phyloP scores from a whole-genome alignment of 2,329 filamentous ascomycete genomes.

The Cladorrhinum sp. region DNA sequence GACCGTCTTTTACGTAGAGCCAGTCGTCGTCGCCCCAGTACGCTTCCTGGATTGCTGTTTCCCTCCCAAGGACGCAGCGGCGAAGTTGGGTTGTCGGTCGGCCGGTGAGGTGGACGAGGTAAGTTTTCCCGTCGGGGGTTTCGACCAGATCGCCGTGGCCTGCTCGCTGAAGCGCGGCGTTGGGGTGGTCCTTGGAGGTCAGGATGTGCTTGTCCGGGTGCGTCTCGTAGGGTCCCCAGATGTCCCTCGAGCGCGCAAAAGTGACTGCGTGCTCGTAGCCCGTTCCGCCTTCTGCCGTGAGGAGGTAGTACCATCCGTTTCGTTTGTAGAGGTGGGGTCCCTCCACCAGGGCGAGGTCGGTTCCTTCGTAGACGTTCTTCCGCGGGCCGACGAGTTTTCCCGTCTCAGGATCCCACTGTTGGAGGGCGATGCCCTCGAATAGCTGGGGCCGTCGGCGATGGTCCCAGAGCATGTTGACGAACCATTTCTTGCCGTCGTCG shows the following conservation, averaged over 20 bases:
- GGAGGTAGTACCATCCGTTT: constrained; percentile 57
- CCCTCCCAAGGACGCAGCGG: constrained; percentile 52
- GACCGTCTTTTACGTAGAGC: constrained; percentile 59
- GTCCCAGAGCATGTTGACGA: constrained; percentile 56
- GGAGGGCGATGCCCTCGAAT: constrained; percentile 57
- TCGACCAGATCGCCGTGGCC: constrained; percentile 55
- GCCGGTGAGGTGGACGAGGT: constrained; percentile 52
- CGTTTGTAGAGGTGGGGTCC: constrained; percentile 58
- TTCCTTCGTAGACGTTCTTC: constrained; percentile 55
- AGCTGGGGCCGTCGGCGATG: constrained; percentile 46
- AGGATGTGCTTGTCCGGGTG: constrained; percentile 58
- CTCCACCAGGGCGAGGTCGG: constrained; percentile 53
- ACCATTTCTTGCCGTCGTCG: constrained; percentile 53
- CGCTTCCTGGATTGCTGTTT: constrained; percentile 57
- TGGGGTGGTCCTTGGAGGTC: constrained; percentile 49
- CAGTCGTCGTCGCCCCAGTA: constrained; percentile 59
- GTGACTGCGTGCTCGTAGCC: constrained; percentile 61
- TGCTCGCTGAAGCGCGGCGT: constrained; percentile 48
- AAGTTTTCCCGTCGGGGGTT: constrained; percentile 50
- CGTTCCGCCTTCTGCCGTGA: constrained; percentile 60
- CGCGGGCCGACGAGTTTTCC: constrained; percentile 53
- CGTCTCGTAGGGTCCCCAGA: constrained; percentile 61
- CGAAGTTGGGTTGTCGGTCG: constrained; percentile 50
- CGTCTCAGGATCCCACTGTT: constrained; percentile 51
- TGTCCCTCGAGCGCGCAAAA: constrained; percentile 48